phyloP scores from a whole-genome alignment of 1,284 basidiomycete genomes.

The Leccinum subatratum region DNA sequence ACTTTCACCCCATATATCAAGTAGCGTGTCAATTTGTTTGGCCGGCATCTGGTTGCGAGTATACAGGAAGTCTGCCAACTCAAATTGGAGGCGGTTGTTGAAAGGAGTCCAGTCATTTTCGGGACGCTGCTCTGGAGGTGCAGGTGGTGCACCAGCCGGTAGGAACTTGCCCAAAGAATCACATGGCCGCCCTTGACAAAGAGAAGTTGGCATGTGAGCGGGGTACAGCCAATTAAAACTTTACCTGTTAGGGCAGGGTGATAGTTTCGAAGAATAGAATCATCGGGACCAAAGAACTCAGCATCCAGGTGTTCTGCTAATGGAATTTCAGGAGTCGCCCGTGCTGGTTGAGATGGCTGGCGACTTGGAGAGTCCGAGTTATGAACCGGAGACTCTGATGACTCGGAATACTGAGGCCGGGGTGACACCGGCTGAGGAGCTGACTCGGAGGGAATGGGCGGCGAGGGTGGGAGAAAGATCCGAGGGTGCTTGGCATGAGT shows the following conservation, averaged over 20 bases:
- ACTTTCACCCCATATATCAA: conserved; percentile 25
- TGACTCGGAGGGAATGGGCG: not conserved
- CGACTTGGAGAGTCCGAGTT: not conserved
- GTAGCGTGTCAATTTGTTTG: conserved; percentile 23
- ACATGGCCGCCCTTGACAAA: not conserved
- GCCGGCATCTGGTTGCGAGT: conserved; percentile 23
- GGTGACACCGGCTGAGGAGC: not conserved
- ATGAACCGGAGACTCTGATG: not conserved
- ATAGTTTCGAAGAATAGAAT: not conserved
- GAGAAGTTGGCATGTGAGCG: not conserved
- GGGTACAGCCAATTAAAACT: not conserved
- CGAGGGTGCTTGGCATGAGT: not conserved
- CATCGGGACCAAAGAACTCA: not conserved
- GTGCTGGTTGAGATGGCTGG: not conserved
- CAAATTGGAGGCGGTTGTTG: conserved; percentile 1
- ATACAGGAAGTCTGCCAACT: conserved; percentile 19
- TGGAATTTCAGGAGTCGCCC: not conserved
- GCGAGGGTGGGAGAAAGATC: not conserved
- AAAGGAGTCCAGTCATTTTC: conserved; percentile 12
- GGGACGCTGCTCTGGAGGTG: not conserved
- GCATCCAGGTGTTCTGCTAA: not conserved
- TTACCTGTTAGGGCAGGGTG: not conserved
- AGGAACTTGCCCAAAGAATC: not conserved
- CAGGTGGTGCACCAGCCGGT: not conserved
- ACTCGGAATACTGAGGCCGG: not conserved